Conservation (phyloP, 306 rosid genomes). For the Sphenostylis stenocarpa region DNA sequence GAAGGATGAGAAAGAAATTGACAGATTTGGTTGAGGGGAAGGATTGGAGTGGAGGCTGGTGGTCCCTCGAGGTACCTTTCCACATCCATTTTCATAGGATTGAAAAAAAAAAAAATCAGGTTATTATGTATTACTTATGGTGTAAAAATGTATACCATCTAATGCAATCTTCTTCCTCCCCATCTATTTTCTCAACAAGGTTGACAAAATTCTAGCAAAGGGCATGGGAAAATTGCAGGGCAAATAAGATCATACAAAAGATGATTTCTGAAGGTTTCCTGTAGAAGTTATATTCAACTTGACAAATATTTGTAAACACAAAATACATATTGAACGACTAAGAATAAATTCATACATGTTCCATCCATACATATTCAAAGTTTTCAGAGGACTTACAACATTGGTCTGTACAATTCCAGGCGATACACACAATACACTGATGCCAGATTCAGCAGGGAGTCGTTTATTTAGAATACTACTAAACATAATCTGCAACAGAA, state of each 20-base stretch:
- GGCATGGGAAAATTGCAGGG: neutral
- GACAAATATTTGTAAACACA: neutral
- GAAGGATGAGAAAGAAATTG: neutral
- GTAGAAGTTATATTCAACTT: neutral
- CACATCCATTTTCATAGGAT: neutral
- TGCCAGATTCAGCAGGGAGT: constrained; percentile 84
- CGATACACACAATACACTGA: constrained; percentile 77
- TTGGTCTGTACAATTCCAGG: constrained; percentile 97
- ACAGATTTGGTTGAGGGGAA: neutral
- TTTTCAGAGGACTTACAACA: constrained; percentile 67
- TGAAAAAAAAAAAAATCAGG: neutral
- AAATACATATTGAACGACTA: neutral
- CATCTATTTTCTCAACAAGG: constrained; percentile 10
- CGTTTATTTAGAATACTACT: constrained; percentile 83
- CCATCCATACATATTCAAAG: neutral
- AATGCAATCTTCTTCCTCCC: neutral
- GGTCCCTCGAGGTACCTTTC: neutral
- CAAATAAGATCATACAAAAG: neutral
- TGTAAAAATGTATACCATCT: neutral
- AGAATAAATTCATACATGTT: neutral
- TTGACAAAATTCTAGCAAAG: neutral
- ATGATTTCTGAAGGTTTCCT: neutral
- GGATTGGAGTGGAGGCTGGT: neutral
- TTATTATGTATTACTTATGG: neutral
- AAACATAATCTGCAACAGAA: constrained; percentile 82